Base-by-base conservation (phyloP, 106 monocot species). In the Acorus gramineus region DNA sequence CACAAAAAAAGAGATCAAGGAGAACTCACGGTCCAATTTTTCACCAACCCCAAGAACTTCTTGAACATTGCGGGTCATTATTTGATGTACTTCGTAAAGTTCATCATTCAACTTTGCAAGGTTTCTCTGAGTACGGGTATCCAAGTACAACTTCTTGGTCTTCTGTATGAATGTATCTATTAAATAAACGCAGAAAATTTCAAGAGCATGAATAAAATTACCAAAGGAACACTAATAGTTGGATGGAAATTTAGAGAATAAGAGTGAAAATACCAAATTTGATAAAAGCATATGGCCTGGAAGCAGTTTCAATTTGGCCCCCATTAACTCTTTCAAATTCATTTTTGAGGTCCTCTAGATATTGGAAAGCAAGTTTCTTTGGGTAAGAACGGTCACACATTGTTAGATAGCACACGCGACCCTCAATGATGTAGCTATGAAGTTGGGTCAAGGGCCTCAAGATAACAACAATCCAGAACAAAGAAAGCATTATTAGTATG, bases 21-120 rank as follows among this genome's bases (percentile, higher is more conserved):
- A 54, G 50, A 82, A 79, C 95, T 85, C 75, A 96, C 95, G 87
- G 54, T 96, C 95, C 67, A 96, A 69, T 49, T 90, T 87, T 85
- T 90, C 87, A 54, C 95, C 95, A 82, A 96, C 95, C 59, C 95
- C 95, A 76, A 96, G 90, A 76, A 96, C 95, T 70, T 96, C 95
- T 70, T 96, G 95, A 64, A 96, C 90, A 73, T 96, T 96, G 53
- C 95, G 84, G 14, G 95, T 96, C 95, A 96, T 96, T 77, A 96
- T 90, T 57, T 96, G 95, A 66, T 96, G 95, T 47, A 96, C 95
- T 77, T 96, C 95, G 71, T 81, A 90, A 49, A 96, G 86, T 62
- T 96, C 95, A 70, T 96, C 95, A 81, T 96, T 96, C 59, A 96
- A 69, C 72, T 96, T 96, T 70, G 90, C 84, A 66, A 96, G 74